A percentile compares a stretch with the other conserved stretches of the same genome.
phyloP scores from a whole-genome alignment of 305 asterid species.

The Solanum hybrid region DNA sequence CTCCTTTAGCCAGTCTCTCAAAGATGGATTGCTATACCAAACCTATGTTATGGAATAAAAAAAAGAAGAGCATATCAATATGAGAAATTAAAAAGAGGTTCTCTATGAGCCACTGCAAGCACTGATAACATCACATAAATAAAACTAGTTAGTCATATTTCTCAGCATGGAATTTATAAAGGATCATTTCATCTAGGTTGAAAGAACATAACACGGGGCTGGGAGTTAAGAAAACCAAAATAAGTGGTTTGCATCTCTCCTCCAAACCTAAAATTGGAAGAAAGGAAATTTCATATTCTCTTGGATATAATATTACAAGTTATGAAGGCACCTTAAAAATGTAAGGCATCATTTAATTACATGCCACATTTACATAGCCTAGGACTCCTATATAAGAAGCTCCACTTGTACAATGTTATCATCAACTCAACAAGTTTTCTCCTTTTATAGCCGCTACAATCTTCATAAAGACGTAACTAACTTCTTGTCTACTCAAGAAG shows the following conservation, averaged over 20 bases:
- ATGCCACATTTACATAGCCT: neutral
- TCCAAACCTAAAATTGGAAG: neutral
- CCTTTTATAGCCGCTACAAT: neutral
- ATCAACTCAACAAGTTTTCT: neutral
- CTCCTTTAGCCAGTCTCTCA: conserved; percentile 78
- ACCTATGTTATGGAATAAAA: conserved; percentile 38
- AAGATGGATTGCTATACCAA: conserved; percentile 81
- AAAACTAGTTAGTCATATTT: neutral
- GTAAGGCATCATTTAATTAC: neutral
- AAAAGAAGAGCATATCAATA: neutral
- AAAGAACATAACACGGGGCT: neutral
- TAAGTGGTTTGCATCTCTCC: neutral
- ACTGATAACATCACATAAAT: neutral
- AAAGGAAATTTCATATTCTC: neutral
- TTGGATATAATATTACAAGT: neutral
- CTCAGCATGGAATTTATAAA: neutral
- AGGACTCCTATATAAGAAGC: neutral
- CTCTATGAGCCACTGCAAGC: neutral
- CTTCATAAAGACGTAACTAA: neutral
- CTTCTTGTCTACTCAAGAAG: neutral
- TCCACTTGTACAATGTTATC: neutral
- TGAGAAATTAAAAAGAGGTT: conserved; percentile 5
- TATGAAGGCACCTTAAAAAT: neutral
- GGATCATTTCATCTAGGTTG: neutral
- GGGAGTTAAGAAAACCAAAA: neutral